These are phyloP conservation scores for Neofusicoccum parvum DNA, from an alignment of 2,329 filamentous ascomycete genomes.

Conservation along the genomic window DNA sequence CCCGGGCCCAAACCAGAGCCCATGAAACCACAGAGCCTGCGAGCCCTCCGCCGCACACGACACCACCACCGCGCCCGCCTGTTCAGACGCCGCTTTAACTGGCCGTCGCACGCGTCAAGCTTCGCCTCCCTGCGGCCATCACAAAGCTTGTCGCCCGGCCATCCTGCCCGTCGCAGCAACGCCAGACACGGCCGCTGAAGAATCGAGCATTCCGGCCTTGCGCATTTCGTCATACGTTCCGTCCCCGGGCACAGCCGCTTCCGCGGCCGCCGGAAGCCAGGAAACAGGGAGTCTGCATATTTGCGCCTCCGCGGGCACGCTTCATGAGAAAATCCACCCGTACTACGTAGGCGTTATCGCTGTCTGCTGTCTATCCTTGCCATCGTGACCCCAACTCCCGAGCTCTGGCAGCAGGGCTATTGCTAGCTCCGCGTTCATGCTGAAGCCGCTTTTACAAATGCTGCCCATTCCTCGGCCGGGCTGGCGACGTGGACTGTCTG, in stretches of 20 bases:
- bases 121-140: slow-evolving; percentile 13
- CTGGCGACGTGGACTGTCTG: not conserved
- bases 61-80: not conserved
- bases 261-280: slow-evolving; percentile 6
- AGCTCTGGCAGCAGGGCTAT: not conserved
- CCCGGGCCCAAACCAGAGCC: not conserved
- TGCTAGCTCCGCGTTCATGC: not conserved
- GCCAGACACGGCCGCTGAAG: not conserved
- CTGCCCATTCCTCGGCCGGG: not conserved
- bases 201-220: slow-evolving; percentile 5
- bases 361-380: not conserved
- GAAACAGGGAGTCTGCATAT: slow-evolving; percentile 11
- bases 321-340: not conserved
- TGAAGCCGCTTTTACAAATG: not conserved
- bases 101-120: not conserved
- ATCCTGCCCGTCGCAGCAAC: not conserved
- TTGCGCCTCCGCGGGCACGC: not conserved
- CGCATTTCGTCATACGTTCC: slow-evolving; percentile 16
- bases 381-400: not conserved
- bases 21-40: not conserved
- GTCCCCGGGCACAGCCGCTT: not conserved
- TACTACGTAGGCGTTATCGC: not conserved
- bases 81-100: not conserved
- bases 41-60: not conserved
- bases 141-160: slow-evolving; percentile 16